Evolutionary conservation across 1,284 basidiomycete species (phyloP).

Genomic region (Gomphus bonarii): DNA sequence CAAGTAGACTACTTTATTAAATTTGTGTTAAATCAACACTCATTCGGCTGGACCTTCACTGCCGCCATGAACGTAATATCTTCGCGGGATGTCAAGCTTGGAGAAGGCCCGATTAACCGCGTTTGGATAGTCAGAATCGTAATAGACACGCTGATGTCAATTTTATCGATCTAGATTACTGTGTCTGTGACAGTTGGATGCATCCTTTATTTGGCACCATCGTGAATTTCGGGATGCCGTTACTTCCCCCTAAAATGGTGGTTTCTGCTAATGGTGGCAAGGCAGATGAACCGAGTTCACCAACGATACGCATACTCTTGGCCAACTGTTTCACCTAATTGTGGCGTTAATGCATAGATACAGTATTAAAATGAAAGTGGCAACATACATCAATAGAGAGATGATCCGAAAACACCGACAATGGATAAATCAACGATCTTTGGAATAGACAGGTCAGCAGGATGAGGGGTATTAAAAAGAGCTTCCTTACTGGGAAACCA

Average conservation of each 20-base stretch:
- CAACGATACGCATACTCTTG: conserved; percentile 31
- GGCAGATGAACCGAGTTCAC: conserved; percentile 30
- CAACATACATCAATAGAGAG: not conserved
- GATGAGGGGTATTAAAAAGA: not conserved
- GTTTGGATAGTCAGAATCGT: too few species aligned
- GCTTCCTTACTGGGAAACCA: conserved; percentile 29
- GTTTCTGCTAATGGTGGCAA: conserved; percentile 30
- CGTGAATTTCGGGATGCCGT: conserved; percentile 29
- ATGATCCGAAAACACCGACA: not conserved
- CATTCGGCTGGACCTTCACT: too few species aligned
- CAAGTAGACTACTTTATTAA: too few species aligned
- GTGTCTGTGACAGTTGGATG: conserved; percentile 21
- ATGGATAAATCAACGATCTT: not conserved
- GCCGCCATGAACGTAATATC: too few species aligned
- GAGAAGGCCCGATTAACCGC: too few species aligned
- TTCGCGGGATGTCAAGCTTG: too few species aligned
- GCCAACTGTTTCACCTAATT: conserved; percentile 36
- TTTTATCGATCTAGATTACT: too few species aligned
- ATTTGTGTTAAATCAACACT: too few species aligned
- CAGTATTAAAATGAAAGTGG: not conserved
- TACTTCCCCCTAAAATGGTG: conserved; percentile 20
- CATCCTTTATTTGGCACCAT: conserved; percentile 35
- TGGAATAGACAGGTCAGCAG: not conserved
- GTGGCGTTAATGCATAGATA: not conserved
- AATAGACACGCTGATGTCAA: too few species aligned